Evolutionary conservation across 495 filamentous ascomycete genomes (phyloP).

Genomic region (Lasiosphaeriaceae sp.): DNA sequence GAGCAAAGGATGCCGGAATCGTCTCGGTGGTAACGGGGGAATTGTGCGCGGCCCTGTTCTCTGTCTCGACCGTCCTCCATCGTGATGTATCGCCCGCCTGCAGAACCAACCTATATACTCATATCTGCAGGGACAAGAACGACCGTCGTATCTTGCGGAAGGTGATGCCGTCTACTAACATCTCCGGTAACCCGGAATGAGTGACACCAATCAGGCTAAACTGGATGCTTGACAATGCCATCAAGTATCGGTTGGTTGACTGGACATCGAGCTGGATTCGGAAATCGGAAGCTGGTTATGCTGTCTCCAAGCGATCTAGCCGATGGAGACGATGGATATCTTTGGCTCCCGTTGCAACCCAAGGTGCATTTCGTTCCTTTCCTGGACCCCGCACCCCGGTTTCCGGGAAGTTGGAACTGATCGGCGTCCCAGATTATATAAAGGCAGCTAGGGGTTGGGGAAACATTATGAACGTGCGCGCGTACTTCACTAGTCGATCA

Average conservation of each 20-base stretch:
- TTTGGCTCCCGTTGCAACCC: conserved; percentile 7
- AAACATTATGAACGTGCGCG: too few species aligned
- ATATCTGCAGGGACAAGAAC: conserved; percentile 16
- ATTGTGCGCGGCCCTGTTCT: neutral
- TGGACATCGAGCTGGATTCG: neutral
- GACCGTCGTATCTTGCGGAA: conserved; percentile 5
- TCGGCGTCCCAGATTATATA: neutral
- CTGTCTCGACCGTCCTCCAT: neutral
- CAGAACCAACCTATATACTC: conserved; percentile 12
- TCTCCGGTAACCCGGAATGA: conserved; percentile 15
- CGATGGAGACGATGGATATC: conserved; percentile 8
- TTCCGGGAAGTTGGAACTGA: conserved; percentile 3
- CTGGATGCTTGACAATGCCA: conserved; percentile 3
- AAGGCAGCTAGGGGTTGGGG: too few species aligned
- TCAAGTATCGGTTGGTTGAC: conserved; percentile 5
- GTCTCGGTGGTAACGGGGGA: too few species aligned
- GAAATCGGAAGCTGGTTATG: conserved; percentile 5
- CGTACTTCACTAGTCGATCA: too few species aligned
- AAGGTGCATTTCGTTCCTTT: neutral
- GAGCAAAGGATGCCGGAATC: neutral
- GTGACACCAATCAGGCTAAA: conserved; percentile 21
- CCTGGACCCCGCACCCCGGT: conserved; percentile 13
- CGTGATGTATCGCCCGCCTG: neutral
- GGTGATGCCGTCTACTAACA: neutral
- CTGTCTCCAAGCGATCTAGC: conserved; percentile 15